Conservation (phyloP, 345 rosid genomes). For the Pelargonium nanum region DNA sequence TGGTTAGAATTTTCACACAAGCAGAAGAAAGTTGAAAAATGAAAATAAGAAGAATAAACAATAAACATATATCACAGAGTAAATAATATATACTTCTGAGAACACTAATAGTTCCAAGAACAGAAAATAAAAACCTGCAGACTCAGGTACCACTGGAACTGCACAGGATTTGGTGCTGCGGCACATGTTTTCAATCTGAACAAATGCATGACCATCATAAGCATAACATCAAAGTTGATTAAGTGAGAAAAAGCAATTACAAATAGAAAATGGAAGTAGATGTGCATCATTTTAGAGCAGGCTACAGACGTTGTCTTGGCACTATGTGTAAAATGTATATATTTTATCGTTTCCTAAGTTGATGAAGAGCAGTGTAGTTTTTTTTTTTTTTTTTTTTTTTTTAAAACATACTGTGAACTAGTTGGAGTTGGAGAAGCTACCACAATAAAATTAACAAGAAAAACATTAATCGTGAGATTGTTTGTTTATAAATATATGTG, state of each 20-base stretch:
- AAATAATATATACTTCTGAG: neutral
- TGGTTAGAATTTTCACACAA: too few relatives aligned
- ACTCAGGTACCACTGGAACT: conserved; percentile 80
- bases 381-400: too few relatives aligned
- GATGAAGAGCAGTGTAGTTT: too few relatives aligned
- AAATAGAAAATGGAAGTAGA: neutral
- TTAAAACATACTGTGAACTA: too few relatives aligned
- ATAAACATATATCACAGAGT: too few relatives aligned
- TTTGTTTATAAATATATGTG: too few relatives aligned
- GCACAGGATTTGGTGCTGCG: conserved; percentile 63
- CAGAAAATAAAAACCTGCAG: conserved; percentile 46
- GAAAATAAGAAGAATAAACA: too few relatives aligned
- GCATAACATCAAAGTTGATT: neutral
- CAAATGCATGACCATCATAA: conserved; percentile 6
- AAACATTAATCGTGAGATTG: too few relatives aligned
- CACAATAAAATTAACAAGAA: too few relatives aligned
- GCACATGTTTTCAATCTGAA: conserved; percentile 85
- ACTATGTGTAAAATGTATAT: neutral
- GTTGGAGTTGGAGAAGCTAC: too few relatives aligned
- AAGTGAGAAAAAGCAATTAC: neutral
- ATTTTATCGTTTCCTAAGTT: too few relatives aligned
- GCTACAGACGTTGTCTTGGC: neutral
- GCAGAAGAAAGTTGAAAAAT: too few relatives aligned
- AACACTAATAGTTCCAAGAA: neutral
- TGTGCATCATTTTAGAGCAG: neutral